A percentile compares a stretch with the other conserved stretches of the same genome.
These are phyloP conservation scores for Atkinsonella texensis DNA, from an alignment of 2,329 filamentous ascomycete species.

Conservation along the genomic window DNA sequence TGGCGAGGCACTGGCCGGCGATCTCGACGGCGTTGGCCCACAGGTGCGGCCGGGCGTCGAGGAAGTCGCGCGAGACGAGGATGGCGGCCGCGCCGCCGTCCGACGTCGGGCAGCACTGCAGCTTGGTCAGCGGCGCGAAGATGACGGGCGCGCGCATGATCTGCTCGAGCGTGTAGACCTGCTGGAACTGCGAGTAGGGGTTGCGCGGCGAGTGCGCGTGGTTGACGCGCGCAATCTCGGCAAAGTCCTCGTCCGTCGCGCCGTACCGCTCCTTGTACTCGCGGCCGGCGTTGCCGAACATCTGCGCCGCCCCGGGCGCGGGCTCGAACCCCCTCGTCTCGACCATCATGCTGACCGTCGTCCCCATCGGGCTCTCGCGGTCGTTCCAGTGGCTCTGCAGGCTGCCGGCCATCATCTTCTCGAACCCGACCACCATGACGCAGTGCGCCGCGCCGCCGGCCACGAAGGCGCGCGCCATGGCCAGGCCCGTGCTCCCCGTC, in stretches of 20 bases:
- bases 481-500: slow-evolving; percentile 83
- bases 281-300: slow-evolving; percentile 87
- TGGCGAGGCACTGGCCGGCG: slow-evolving; percentile 78
- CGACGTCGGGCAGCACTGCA: slow-evolving; percentile 97
- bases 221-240: slow-evolving; percentile 86
- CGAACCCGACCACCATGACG: slow-evolving; percentile 85
- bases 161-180: slow-evolving; percentile 81
- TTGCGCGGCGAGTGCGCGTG: slow-evolving; percentile 85
- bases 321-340: slow-evolving; percentile 71
- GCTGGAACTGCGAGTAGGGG: slow-evolving; percentile 95
- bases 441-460: slow-evolving; percentile 73
- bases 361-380: slow-evolving; percentile 65
- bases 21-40: slow-evolving; percentile 75
- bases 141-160: slow-evolving; percentile 66
- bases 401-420: slow-evolving; percentile 95
- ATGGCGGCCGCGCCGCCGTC: slow-evolving; percentile 85
- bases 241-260: slow-evolving; percentile 75
- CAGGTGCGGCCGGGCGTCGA: slow-evolving; percentile 73
- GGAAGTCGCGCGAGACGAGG: slow-evolving; percentile 78
- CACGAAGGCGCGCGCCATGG: slow-evolving; percentile 72
- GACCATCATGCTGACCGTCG: slow-evolving; percentile 65
- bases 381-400: slow-evolving; percentile 78
- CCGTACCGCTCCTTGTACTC: slow-evolving; percentile 97
- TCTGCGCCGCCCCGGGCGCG: slow-evolving; percentile 75
- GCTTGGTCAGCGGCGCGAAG: slow-evolving; percentile 79